Base-by-base conservation (phyloP, 495 filamentous ascomycete genomes). In the Lophium mytilinum region DNA sequence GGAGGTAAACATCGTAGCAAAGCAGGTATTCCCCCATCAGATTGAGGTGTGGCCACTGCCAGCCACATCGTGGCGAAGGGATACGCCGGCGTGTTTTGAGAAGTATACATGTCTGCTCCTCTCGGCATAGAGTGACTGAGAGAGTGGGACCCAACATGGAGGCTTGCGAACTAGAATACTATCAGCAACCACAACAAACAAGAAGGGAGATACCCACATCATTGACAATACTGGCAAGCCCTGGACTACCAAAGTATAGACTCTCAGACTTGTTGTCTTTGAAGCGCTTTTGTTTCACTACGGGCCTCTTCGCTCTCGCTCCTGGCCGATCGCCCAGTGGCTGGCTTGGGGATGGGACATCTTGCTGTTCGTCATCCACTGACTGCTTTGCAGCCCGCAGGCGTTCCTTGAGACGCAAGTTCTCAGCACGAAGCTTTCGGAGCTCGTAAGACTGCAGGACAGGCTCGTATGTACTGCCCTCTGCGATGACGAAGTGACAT, bases 401-500 rank as follows among this genome's bases (percentile, higher is more conserved):
- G 9, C 59, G 59, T 33, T 71, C 66, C 46, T 67, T 69, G 37
- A 72, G 53, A 0, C 54, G 52, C 19, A 65, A 56, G 37, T 71
- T 72, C 53, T 72, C 70, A 5, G 49, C 46, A 9, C 70, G 69
- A 3, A 72, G 60, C 52, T 69, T 68, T 24, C 65, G 65, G 21
- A 72, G 53, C 57, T 72, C 70, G 57, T 72, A 71, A 0, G 70
- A 72, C 66, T 66, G 74, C 64, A 68, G 71, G 62, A 66, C 75
- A 43, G 57, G 74, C 55, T 53, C 66, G 62, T 67, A 75, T 58
- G 64, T 72, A 56, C 67, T 70, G 18, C 69, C 68, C 50, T 77
- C 73, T 1, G 69, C 69, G 24, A 75, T 66, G 45, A 73, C 66
- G 56, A 74, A 77, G 43, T 75, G 67, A 58, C 74, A 77, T 47